These are phyloP conservation scores for Scutellaria minor DNA, from an alignment of 257 asterid species.

Conservation along the genomic window DNA sequence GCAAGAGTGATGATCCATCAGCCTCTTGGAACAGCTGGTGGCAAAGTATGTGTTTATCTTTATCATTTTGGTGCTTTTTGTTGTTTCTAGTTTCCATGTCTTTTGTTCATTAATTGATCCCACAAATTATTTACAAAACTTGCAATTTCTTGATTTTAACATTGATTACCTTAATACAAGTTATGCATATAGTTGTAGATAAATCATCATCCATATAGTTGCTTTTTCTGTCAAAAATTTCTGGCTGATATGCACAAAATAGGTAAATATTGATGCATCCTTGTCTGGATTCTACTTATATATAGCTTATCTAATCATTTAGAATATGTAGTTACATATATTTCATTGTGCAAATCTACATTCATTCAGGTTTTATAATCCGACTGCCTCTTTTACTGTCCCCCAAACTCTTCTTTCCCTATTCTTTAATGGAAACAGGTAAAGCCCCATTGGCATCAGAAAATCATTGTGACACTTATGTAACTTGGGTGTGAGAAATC, in stretches of 20 bases:
- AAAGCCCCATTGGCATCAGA: background rate
- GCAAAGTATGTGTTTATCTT: constrained; percentile 41
- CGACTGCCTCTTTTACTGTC: background rate
- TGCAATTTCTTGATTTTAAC: background rate
- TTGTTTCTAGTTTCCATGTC: background rate
- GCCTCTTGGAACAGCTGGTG: constrained; percentile 88
- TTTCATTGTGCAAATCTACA: background rate
- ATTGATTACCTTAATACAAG: constrained; percentile 11
- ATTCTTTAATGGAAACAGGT: background rate
- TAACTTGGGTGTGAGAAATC: background rate
- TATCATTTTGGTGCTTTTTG: constrained; percentile 11
- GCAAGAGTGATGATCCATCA: constrained; percentile 96
- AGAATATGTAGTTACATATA: background rate
- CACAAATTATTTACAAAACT: background rate
- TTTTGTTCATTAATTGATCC: constrained; percentile 1
- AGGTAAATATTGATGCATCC: background rate
- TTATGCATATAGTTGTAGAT: background rate
- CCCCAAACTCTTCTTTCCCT: background rate
- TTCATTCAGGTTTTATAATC: background rate
- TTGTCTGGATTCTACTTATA: constrained; percentile 6
- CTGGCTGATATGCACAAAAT: constrained; percentile 4
- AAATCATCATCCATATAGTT: constrained; percentile 24
- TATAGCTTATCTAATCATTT: background rate
- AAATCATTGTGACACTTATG: background rate
- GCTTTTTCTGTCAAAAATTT: constrained; percentile 1